Evolutionary conservation across 192 early-diverging fungal species (phyloP), one percentile per base, ranked within the genome.

Genomic region (Blastocladiella britannica): DNA sequence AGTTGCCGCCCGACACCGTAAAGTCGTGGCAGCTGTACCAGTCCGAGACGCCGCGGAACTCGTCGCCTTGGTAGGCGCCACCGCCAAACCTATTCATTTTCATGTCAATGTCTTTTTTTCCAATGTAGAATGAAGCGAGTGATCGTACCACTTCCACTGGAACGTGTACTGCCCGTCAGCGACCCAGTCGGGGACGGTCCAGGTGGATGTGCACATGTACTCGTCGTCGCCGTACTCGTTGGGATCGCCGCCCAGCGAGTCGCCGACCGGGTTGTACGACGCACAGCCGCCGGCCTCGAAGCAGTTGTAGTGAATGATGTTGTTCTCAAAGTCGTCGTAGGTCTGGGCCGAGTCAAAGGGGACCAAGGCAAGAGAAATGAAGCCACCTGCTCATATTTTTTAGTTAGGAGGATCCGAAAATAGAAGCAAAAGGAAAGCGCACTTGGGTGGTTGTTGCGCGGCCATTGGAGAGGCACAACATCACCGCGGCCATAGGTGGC

Each of bases 131-230:
- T n/a, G n/a, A n/a, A n/a, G n/a, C n/a, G n/a, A n/a, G n/a, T n/a
- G n/a, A n/a, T n/a, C n/a, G n/a, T n/a, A 43, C 37, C 52, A 53
- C 52, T 23, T 12, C 52, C 52, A 53, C 23, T 53, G 52, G n/a
- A 53, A 0, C 0, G 52, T 53, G 25, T 53, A 53, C 6, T 26
- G 22, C n/a, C 52, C 52, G 52, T 53, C 25, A 23, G 52, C n/a
- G n/a, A 53, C n/a, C 4, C 24, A 53, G 20, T 7, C 8, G n/a
- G 52, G 52, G 52, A 53, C 24, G 20, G 52, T 53, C n/a, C 20
- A 25, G 20, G 15, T 53, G 52, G 23, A 12, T 8, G 23, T 1
- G 52, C 52, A 53, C 20, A 4, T 7, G 52, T 53, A 23, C n/a
- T 23, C 52, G 52, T 53, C 25, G 23, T 22, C 52, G 52, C 8